Conservation (phyloP, 2,329 filamentous ascomycete genomes). For the Epicoccum nigrum region DNA sequence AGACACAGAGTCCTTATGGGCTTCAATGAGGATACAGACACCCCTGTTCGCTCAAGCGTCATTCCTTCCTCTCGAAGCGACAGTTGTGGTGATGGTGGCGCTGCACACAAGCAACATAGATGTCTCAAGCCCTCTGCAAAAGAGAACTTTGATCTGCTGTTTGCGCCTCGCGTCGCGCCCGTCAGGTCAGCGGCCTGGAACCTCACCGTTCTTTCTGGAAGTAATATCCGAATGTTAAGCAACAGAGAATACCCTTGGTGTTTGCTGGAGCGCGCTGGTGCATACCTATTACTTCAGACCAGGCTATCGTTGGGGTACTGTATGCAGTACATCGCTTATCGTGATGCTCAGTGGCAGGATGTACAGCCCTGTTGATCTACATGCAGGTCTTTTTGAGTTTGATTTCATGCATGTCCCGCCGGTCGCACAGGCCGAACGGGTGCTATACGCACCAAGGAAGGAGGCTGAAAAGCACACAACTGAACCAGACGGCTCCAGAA, state of each 20-base stretch:
- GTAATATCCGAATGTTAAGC: not conserved
- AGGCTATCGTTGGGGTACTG: not conserved
- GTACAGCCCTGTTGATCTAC: conserved; percentile 3
- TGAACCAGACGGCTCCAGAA: conserved; percentile 2
- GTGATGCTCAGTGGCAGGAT: conserved; percentile 1
- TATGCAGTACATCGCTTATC: not conserved
- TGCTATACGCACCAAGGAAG: not conserved
- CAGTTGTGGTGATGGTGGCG: conserved; percentile 8
- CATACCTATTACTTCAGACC: not conserved
- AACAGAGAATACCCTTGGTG: not conserved
- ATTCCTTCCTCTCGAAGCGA: not conserved
- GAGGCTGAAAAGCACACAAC: not conserved
- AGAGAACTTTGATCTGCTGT: conserved; percentile 6
- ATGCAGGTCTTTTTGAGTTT: not conserved
- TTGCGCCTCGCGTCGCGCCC: conserved; percentile 9
- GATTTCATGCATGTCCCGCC: conserved; percentile 2
- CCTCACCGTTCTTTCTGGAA: not conserved
- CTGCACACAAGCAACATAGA: not conserved
- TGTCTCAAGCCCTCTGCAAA: conserved; percentile 4
- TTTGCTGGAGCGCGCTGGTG: not conserved
- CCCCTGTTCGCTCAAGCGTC: conserved; percentile 4
- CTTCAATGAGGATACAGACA: not conserved
- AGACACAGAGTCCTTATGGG: not conserved
- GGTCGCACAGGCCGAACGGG: not conserved
- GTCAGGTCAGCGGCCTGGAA: conserved; percentile 5